Conservation (phyloP, 306 rosid genomes). For the Lupinus albus region DNA sequence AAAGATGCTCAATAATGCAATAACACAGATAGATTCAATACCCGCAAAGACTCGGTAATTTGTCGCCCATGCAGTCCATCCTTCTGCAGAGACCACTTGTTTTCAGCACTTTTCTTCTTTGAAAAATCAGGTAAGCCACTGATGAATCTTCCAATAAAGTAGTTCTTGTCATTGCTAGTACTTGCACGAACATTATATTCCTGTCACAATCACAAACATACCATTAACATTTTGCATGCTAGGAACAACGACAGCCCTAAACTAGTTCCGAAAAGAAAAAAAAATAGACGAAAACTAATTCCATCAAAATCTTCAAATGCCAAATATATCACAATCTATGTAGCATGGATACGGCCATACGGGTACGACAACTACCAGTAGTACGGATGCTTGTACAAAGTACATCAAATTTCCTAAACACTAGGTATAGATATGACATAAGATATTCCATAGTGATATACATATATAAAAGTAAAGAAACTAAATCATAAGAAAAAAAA, state of each 20-base stretch:
- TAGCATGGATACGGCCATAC: no score
- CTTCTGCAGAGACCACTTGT: slow-evolving; percentile 81
- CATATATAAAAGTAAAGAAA: no score
- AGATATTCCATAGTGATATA: no score
- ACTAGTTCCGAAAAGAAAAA: neutral
- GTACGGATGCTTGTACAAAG: no score
- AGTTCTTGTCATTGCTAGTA: slow-evolving; percentile 69
- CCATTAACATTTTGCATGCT: neutral
- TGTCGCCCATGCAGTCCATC: slow-evolving; percentile 89
- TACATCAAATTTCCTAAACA: no score
- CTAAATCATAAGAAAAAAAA: no score
- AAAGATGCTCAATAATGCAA: neutral
- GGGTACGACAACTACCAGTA: no score
- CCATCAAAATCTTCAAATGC: neutral
- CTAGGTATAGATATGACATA: no score
- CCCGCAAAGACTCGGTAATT: slow-evolving; percentile 72
- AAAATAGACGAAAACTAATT: neutral
- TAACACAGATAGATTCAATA: slow-evolving; percentile 39
- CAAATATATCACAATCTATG: neutral
- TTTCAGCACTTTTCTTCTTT: slow-evolving; percentile 83
- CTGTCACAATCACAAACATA: slow-evolving; percentile 41
- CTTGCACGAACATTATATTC: slow-evolving; percentile 92
- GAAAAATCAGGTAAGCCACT: slow-evolving; percentile 89
- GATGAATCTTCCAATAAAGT: slow-evolving; percentile 77
- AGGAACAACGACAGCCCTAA: neutral